Conservation (phyloP, 768 basidiomycete genomes). For the Calocybe cyanea region DNA sequence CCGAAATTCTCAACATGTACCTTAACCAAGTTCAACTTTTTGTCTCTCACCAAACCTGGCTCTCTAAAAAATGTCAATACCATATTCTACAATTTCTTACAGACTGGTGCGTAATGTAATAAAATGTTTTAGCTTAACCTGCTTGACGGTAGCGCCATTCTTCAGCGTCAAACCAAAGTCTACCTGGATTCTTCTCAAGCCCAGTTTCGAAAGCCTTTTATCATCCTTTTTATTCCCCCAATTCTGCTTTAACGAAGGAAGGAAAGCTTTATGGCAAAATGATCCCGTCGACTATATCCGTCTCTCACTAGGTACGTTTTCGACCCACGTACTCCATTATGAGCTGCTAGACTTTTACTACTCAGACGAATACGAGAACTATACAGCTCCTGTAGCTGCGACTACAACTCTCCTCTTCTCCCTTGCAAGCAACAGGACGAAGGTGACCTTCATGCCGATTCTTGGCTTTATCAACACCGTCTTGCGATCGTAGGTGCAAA, state of each 20-base stretch:
- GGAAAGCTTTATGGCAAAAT: slow-evolving; percentile 68
- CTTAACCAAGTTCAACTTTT: slow-evolving; percentile 67
- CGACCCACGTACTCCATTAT: background rate
- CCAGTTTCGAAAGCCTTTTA: slow-evolving; percentile 76
- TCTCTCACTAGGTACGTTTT: slow-evolving; percentile 57
- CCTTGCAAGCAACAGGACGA: slow-evolving; percentile 75
- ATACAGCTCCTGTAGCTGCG: slow-evolving; percentile 70
- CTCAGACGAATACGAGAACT: slow-evolving; percentile 79
- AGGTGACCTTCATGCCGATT: slow-evolving; percentile 77
- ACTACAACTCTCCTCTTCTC: slow-evolving; percentile 79
- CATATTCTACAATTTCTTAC: slow-evolving; percentile 83
- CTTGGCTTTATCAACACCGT: slow-evolving; percentile 74
- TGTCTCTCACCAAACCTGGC: slow-evolving; percentile 71
- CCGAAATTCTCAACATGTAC: slow-evolving; percentile 83
- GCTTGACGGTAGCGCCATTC: background rate
- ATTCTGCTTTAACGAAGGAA: slow-evolving; percentile 69
- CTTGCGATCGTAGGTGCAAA: slow-evolving; percentile 53
- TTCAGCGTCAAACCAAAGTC: slow-evolving; percentile 87
- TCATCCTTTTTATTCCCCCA: slow-evolving; percentile 83
- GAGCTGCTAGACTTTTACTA: background rate
- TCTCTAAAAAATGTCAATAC: slow-evolving; percentile 80
- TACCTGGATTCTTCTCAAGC: slow-evolving; percentile 87
- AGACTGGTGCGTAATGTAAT: slow-evolving; percentile 60
- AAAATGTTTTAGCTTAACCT: background rate
- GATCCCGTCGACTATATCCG: slow-evolving; percentile 85